Conservation (phyloP, 129 eudicot species). For the Flaveria bidentis region DNA sequence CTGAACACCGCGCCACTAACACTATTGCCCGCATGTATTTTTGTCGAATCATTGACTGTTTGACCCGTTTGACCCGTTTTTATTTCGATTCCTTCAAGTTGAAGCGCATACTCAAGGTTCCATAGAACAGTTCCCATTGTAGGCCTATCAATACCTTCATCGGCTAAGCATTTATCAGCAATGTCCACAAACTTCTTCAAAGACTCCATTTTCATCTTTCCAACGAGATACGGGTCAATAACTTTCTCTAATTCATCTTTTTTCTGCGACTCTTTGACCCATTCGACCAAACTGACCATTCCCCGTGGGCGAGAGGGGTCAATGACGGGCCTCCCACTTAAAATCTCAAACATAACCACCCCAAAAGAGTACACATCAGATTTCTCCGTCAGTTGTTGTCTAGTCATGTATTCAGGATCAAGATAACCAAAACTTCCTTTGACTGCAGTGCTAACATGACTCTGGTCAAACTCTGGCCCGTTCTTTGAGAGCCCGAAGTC, state of each 20-base stretch:
- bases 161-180: slow-evolving; percentile 67
- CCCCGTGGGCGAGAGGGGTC: slow-evolving; percentile 68
- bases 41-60: slow-evolving; percentile 6
- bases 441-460: slow-evolving; percentile 73
- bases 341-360: slow-evolving; percentile 66
- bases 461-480: slow-evolving; percentile 65
- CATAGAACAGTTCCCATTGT: slow-evolving; percentile 59
- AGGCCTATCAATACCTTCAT: slow-evolving; percentile 53
- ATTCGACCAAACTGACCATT: slow-evolving; percentile 66
- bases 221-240: slow-evolving; percentile 48
- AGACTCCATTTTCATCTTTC: slow-evolving; percentile 50
- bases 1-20: slow-evolving; percentile 37
- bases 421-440: slow-evolving; percentile 78
- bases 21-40: slow-evolving; percentile 30
- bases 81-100: slow-evolving; percentile 40
- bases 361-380: slow-evolving; percentile 77
- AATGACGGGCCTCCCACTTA: slow-evolving; percentile 66
- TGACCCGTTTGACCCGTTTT: slow-evolving; percentile 4
- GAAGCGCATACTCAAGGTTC: slow-evolving; percentile 58
- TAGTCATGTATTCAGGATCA: slow-evolving; percentile 69
- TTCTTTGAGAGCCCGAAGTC: slow-evolving; percentile 69
- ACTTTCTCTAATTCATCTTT: slow-evolving; percentile 48
- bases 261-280: slow-evolving; percentile 43
- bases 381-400: slow-evolving; percentile 63
- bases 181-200: slow-evolving; percentile 47